Percentiles rank a stretch among this genome's conserved stretches.
phyloP scores from a whole-genome alignment of 805 yeast species.

The Wickerhamomyces silvicola region DNA sequence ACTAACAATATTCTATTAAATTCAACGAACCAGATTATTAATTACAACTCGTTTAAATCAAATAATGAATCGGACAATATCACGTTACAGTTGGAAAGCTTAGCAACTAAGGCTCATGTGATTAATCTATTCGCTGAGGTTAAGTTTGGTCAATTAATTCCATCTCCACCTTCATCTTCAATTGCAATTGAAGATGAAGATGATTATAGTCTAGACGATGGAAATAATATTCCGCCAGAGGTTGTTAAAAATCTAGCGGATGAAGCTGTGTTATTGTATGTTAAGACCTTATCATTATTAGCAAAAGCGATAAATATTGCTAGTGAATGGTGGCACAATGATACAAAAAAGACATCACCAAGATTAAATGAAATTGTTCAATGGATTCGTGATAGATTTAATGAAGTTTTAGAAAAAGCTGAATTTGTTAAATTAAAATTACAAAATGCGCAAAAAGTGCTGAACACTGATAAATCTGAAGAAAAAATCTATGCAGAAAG shows the following conservation, averaged over 20 bases:
- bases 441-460: slow-evolving; percentile 44
- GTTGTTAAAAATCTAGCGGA: slow-evolving; percentile 55
- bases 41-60: slow-evolving; percentile 1
- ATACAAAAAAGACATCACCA: slow-evolving; percentile 33
- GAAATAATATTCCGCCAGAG: slow-evolving; percentile 45
- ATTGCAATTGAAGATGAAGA: slow-evolving; percentile 33
- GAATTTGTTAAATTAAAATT: slow-evolving; percentile 62
- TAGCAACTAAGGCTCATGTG: slow-evolving; percentile 89
- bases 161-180: slow-evolving; percentile 44
- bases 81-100: slow-evolving; percentile 50
- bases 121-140: slow-evolving; percentile 85
- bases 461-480: too few relatives aligned
- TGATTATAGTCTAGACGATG: slow-evolving; percentile 10
- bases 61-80: slow-evolving; percentile 28
- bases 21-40: slow-evolving; percentile 8
- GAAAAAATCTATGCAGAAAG: slow-evolving; percentile 63
- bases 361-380: slow-evolving; percentile 57
- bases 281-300: slow-evolving; percentile 73
- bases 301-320: slow-evolving; percentile 85
- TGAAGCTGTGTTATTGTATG: slow-evolving; percentile 81
- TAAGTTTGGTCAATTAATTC: slow-evolving; percentile 78
- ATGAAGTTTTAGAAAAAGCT: slow-evolving; percentile 84
- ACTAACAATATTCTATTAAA: slow-evolving; percentile 8
- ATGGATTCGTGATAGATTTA: slow-evolving; percentile 86
- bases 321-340: slow-evolving; percentile 80